Evolutionary conservation across 2,329 filamentous ascomycete genomes (phyloP).

Genomic region (Neonectria coccinea): DNA sequence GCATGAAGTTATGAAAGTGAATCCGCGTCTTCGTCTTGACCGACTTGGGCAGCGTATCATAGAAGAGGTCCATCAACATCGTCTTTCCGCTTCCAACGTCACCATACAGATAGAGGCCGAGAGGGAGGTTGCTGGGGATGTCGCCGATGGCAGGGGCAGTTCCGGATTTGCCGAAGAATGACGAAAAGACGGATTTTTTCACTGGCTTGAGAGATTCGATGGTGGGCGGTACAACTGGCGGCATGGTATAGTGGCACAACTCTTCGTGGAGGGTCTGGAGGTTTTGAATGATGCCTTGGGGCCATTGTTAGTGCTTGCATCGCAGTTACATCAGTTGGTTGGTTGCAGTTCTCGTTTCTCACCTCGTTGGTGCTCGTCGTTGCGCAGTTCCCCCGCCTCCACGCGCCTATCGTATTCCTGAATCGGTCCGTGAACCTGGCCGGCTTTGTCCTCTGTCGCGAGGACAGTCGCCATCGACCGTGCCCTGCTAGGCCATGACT

Average conservation of each 20-base stretch:
- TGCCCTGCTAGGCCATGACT: slow-evolving; percentile 22
- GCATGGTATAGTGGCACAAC: slow-evolving; percentile 78
- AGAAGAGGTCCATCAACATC: slow-evolving; percentile 99
- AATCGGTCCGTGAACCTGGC: slow-evolving; percentile 74
- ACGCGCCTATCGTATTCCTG: slow-evolving; percentile 91
- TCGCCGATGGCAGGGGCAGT: slow-evolving; percentile 56
- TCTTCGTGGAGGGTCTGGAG: slow-evolving; percentile 91
- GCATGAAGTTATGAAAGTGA: slow-evolving; percentile 99
- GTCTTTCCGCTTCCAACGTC: slow-evolving; percentile 98
- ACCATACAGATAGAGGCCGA: slow-evolving; percentile 93
- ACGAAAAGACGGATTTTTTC: slow-evolving; percentile 67
- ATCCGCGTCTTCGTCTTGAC: slow-evolving; percentile 90
- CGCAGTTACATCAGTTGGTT: background rate
- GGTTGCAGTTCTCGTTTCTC: slow-evolving; percentile 48
- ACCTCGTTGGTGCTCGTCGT: slow-evolving; percentile 94
- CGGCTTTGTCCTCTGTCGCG: slow-evolving; percentile 28
- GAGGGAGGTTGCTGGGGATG: slow-evolving; percentile 81
- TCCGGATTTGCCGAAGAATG: slow-evolving; percentile 68
- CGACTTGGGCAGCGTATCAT: slow-evolving; percentile 85
- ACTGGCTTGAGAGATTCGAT: slow-evolving; percentile 74
- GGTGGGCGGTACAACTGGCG: slow-evolving; percentile 79
- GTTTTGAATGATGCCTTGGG: slow-evolving; percentile 83
- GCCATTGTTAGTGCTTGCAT: slow-evolving; percentile 28
- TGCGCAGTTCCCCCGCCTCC: slow-evolving; percentile 75
- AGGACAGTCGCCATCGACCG: slow-evolving; percentile 49